These are phyloP conservation scores for Mycosphaerella sp. DNA, from an alignment of 2,329 filamentous ascomycete species.

Conservation along the genomic window DNA sequence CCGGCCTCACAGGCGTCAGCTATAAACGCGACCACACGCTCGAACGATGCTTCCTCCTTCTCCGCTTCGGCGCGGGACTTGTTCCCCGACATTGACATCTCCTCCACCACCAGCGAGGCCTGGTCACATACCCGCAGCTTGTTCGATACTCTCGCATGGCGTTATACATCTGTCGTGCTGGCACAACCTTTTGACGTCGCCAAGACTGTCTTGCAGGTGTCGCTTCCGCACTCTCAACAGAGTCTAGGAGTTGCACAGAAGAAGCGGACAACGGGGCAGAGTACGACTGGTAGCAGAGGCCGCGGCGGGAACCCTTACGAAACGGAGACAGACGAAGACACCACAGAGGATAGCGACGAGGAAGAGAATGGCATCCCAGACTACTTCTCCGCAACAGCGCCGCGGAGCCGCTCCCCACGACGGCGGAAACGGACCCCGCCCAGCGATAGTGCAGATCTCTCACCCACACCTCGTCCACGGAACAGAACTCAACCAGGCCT, in stretches of 20 bases:
- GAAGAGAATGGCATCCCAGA: conserved; percentile 55
- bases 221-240: conserved; percentile 39
- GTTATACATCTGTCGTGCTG: conserved; percentile 82
- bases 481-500: conserved; percentile 23
- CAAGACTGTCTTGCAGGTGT: conserved; percentile 84
- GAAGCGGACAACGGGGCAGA: conserved; percentile 20
- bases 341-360: conserved; percentile 16
- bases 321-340: conserved; percentile 22
- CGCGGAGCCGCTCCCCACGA: conserved; percentile 45
- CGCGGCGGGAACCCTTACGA: conserved; percentile 23
- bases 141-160: conserved; percentile 80
- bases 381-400: conserved; percentile 73
- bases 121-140: conserved; percentile 56
- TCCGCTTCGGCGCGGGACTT: conserved; percentile 70
- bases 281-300: conserved; percentile 11
- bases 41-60: conserved; percentile 37
- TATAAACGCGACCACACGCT: conserved; percentile 4
- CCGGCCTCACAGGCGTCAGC: conserved; percentile 15
- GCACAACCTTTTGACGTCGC: conserved; percentile 96
- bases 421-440: conserved; percentile 31
- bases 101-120: conserved; percentile 31
- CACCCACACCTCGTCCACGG: conserved; percentile 28
- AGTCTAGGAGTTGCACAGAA: conserved; percentile 31
- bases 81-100: conserved; percentile 73
- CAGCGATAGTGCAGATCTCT: conserved; percentile 18